These are phyloP conservation scores for Clathrus columnatus DNA, from an alignment of 768 basidiomycete species.

Conservation along the genomic window DNA sequence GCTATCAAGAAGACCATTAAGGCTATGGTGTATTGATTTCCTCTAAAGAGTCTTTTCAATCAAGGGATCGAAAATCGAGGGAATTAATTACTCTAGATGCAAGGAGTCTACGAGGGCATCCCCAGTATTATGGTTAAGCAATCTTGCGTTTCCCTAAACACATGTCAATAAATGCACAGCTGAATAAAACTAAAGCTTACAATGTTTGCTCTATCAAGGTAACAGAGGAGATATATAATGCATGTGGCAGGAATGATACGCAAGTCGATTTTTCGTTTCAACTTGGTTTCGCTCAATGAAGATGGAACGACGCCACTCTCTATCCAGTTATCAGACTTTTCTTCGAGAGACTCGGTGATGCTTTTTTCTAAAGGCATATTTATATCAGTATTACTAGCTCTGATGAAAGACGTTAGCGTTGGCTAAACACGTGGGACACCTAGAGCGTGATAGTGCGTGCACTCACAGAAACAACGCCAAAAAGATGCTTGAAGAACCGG, in stretches of 20 bases:
- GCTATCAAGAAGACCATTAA: constrained; percentile 31
- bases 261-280: constrained; percentile 18
- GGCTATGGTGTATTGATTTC: constrained; percentile 26
- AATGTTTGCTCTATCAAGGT: constrained; percentile 23
- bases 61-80: neutral
- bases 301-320: neutral
- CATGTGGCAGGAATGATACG: constrained; percentile 29
- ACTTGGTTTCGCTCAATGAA: neutral
- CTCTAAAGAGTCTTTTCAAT: neutral
- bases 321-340: neutral
- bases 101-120: constrained; percentile 23
- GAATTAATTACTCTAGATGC: constrained; percentile 16
- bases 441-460: too few species aligned
- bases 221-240: constrained; percentile 31
- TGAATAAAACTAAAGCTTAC: neutral
- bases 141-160: constrained; percentile 24
- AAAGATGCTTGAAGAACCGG: too few species aligned
- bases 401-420: too few species aligned
- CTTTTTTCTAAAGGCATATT: neutral
- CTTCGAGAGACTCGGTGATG: neutral
- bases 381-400: too few species aligned
- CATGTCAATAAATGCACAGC: neutral
- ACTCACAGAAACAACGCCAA: too few species aligned
- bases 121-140: constrained; percentile 26
- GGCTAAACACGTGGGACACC: too few species aligned